Percentiles rank a stretch among this genome's conserved stretches.
Conservation (phyloP, 805 yeast species). For the Blastobotrys attinorum region DNA sequence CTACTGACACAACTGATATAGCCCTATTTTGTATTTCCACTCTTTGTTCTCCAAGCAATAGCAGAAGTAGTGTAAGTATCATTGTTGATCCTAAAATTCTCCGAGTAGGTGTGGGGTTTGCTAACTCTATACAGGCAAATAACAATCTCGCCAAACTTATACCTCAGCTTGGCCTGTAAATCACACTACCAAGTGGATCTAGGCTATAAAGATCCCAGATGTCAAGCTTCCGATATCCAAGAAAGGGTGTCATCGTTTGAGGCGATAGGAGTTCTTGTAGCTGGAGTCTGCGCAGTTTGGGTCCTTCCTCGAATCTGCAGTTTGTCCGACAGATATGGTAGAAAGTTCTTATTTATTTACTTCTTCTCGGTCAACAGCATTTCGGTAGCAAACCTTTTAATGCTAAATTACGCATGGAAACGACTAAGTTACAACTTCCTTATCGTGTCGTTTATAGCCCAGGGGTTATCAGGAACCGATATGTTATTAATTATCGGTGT, state of each 20-base stretch:
- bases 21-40: too few species aligned
- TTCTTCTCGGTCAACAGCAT: not conserved
- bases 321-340: not conserved
- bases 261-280: not conserved
- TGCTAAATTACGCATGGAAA: too few species aligned
- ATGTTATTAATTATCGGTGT: not conserved
- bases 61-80: not conserved
- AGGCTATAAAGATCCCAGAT: not conserved
- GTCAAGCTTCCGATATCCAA: not conserved
- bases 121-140: not conserved
- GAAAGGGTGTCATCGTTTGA: not conserved
- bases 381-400: too few species aligned
- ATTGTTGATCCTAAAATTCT: not conserved
- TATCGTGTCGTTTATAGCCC: not conserved
- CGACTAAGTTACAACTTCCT: not conserved
- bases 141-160: not conserved
- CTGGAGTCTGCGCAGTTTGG: not conserved
- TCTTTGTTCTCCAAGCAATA: too few species aligned
- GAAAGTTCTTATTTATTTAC: not conserved
- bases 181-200: not conserved
- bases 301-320: not conserved
- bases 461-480: not conserved
- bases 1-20: too few species aligned
- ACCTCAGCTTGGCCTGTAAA: not conserved
- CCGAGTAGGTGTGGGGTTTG: too few species aligned